phyloP scores from a whole-genome alignment of 2,329 filamentous ascomycete genomes.

The Biscogniauxia marginata region DNA sequence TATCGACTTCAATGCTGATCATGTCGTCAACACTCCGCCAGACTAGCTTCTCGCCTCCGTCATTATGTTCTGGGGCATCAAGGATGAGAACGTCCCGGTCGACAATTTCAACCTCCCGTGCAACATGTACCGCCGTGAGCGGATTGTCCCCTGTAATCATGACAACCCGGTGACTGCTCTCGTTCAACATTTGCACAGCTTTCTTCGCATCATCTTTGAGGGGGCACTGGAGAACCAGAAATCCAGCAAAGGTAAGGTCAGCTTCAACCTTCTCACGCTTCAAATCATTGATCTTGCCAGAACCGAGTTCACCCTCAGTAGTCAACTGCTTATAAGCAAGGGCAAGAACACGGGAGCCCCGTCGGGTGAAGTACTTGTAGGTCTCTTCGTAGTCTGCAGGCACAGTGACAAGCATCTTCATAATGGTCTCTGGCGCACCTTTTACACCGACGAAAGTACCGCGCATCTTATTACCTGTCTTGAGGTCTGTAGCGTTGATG shows the following conservation, averaged over 20 bases:
- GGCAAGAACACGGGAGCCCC: constrained; percentile 89
- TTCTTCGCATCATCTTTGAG: constrained; percentile 95
- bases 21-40: constrained; percentile 97
- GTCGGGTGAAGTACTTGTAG: constrained; percentile 95
- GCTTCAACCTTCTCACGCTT: constrained; percentile 91
- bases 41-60: constrained; percentile 75
- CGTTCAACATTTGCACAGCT: constrained; percentile 93
- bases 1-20: constrained; percentile 80
- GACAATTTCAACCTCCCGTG: constrained; percentile 93
- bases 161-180: constrained; percentile 96
- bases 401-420: constrained; percentile 81
- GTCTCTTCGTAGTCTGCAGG: constrained; percentile 95
- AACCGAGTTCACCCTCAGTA: constrained; percentile 75
- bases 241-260: constrained; percentile 85
- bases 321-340: constrained; percentile 92
- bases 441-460: constrained; percentile 95
- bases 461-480: constrained; percentile 72
- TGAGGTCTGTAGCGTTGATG: constrained; percentile 68
- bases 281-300: constrained; percentile 85
- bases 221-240: constrained; percentile 91
- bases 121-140: constrained; percentile 92
- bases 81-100: constrained; percentile 93
- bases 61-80: constrained; percentile 89
- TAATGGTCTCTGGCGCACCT: constrained; percentile 94
- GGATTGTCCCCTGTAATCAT: constrained; percentile 99